These are phyloP conservation scores for Monosporascus sp. DNA, from an alignment of 2,329 filamentous ascomycete species.

Conservation along the genomic window DNA sequence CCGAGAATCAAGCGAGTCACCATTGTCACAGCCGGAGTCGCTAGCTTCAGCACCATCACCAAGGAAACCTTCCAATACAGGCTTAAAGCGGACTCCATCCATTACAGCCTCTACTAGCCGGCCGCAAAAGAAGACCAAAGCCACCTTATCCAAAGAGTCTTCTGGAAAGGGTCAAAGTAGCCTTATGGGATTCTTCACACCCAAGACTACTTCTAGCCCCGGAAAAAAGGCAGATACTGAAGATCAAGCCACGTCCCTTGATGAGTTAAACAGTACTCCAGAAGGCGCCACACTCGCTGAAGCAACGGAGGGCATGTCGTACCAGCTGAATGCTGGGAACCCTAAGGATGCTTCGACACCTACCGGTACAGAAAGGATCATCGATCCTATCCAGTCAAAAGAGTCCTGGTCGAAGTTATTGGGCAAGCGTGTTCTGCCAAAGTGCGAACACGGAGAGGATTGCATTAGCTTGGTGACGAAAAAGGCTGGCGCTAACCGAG, in stretches of 20 bases:
- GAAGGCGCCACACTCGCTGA: conserved; percentile 7
- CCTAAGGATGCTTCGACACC: conserved; percentile 1
- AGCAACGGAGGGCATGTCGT: background rate
- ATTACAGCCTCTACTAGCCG: conserved; percentile 14
- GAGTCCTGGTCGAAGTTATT: conserved; percentile 85
- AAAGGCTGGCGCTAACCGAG: conserved; percentile 81
- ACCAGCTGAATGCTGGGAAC: conserved; percentile 3
- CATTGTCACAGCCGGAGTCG: conserved; percentile 18
- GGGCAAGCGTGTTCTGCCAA: conserved; percentile 65
- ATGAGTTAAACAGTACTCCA: conserved; percentile 6
- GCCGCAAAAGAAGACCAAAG: conserved; percentile 33
- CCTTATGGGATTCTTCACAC: conserved; percentile 75
- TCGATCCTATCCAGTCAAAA: conserved; percentile 67
- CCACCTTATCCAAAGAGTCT: conserved; percentile 25
- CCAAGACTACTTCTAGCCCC: conserved; percentile 35
- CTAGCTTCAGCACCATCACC: conserved; percentile 10
- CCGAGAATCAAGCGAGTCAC: conserved; percentile 1
- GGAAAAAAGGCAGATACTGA: conserved; percentile 7
- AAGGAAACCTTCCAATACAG: conserved; percentile 7
- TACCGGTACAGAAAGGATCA: conserved; percentile 34
- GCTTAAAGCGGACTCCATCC: conserved; percentile 24
- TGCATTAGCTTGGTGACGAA: conserved; percentile 82
- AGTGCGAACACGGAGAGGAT: conserved; percentile 83
- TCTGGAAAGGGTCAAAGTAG: conserved; percentile 45
- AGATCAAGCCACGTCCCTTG: conserved; percentile 1